Conservation (phyloP, 768 basidiomycete genomes). For the Neoboletus brunneissimus region DNA sequence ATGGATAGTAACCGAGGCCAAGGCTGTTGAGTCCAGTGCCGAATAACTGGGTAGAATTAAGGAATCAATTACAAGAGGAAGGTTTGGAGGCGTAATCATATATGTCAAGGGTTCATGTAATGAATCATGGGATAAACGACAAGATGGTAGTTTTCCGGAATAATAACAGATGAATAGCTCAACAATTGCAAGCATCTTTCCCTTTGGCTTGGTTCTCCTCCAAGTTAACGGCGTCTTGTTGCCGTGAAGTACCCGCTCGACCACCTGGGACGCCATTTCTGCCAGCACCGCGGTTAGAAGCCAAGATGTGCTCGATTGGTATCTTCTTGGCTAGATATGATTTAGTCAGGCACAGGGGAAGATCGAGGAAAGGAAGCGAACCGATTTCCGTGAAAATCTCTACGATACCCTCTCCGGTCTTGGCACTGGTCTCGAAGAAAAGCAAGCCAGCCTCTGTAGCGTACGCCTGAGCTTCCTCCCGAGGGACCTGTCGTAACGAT, state of each 20-base stretch:
- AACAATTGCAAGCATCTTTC: conserved; percentile 83
- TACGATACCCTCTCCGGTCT: conserved; percentile 92
- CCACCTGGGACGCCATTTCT: conserved; percentile 56
- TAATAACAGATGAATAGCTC: conserved; percentile 29
- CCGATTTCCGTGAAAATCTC: conserved; percentile 99
- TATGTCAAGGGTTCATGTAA: conserved; percentile 23
- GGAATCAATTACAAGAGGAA: conserved; percentile 29
- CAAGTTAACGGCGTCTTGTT: conserved; percentile 62
- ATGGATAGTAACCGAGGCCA: not conserved
- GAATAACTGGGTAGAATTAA: conserved; percentile 23
- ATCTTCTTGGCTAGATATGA: conserved; percentile 66
- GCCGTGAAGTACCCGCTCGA: conserved; percentile 49
- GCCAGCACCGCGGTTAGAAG: conserved; percentile 69
- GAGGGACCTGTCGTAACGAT: conserved; percentile 82
- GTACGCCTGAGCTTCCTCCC: conserved; percentile 95
- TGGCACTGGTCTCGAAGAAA: conserved; percentile 98
- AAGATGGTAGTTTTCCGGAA: conserved; percentile 17
- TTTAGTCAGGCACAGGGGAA: not conserved
- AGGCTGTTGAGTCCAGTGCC: conserved; percentile 7
- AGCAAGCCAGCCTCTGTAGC: conserved; percentile 91
- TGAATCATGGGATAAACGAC: conserved; percentile 18
- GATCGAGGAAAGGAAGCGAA: conserved; percentile 35
- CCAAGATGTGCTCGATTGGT: conserved; percentile 91
- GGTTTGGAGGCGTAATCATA: conserved; percentile 20
- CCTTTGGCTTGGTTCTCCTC: conserved; percentile 63